Evolutionary conservation across 164 flowering plant genomes (phyloP), one percentile per base, ranked within the genome.

Genomic region (Piper betle): DNA sequence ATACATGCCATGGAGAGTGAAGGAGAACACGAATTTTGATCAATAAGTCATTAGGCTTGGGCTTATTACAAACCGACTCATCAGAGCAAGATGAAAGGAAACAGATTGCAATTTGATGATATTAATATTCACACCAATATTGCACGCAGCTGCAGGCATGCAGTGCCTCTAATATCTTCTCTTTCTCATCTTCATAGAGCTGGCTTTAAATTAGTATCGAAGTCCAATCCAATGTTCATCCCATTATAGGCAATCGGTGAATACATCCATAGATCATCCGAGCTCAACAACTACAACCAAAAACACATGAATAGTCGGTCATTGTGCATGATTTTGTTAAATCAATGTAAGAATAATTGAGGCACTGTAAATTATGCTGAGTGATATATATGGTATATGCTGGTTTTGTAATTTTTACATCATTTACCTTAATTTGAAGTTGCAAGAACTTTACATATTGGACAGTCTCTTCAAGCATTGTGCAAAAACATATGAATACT

Each of bases 241-340:
- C 94, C 98, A 43, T 89, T 89, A 81, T 89, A 87, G 58, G 97
- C 96, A 53, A 92, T 65, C 0, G 98, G 97, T 15, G 98, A 85
- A 66, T 82, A 89, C 98, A 92, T 92, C 98, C 98, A 92, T 57
- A 84, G 66, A 39, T 92, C 97, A 71, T 92, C 90, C n/a, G 98
- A 93, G 81, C 98, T 88, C 62, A 90, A 67, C 39, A 93, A 81
- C 98, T 93, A 73, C 54, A 55, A 11, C 17, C 3, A 53, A 55
- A 59, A 1, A 54, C 40, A 7, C 46, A 19, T 25, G 16, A 63
- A 25, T 64, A 38, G 58, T 42, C 42, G 4, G 33, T 25, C 10
- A n/a, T n/a, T n/a, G n/a, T n/a, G n/a, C n/a, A n/a, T n/a, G n/a
- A n/a, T n/a, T n/a, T n/a, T n/a, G n/a, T n/a, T n/a, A n/a, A n/a